A percentile compares a stretch with the other conserved stretches of the same genome.
Conservation (phyloP, 495 filamentous ascomycete genomes). For the Letharia columbiana region DNA sequence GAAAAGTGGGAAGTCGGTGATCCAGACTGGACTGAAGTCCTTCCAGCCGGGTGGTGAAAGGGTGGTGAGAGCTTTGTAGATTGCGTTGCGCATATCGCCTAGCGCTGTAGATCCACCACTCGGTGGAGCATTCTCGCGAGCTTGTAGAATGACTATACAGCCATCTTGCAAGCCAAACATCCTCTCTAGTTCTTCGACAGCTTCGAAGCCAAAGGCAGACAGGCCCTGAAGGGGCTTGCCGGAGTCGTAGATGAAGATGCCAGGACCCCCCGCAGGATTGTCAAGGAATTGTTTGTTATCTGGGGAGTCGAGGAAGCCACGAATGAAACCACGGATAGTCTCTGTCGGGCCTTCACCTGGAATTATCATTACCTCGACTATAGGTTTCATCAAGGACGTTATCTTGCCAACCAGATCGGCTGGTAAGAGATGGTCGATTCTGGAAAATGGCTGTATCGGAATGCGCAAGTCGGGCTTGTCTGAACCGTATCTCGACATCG, state of each 20-base stretch:
- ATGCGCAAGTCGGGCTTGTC: conserved; percentile 87
- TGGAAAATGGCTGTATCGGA: conserved; percentile 48
- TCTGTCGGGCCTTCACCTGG: conserved; percentile 26
- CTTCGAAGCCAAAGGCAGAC: conserved; percentile 66
- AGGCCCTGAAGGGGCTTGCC: conserved; percentile 64
- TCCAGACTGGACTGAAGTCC: conserved; percentile 67
- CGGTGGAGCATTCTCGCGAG: conserved; percentile 54
- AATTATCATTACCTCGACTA: conserved; percentile 61
- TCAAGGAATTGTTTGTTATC: conserved; percentile 50
- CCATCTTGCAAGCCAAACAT: conserved; percentile 52
- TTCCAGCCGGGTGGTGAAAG: conserved; percentile 39
- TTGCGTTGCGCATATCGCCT: conserved; percentile 61
- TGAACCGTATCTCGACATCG: conserved; percentile 72
- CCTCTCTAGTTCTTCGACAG: conserved; percentile 49
- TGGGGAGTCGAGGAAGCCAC: conserved; percentile 57
- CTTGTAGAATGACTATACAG: conserved; percentile 72
- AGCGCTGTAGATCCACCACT: conserved; percentile 67
- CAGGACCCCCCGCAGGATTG: conserved; percentile 64
- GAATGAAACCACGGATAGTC: conserved; percentile 50
- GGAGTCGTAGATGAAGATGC: conserved; percentile 63
- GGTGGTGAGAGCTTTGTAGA: conserved; percentile 52
- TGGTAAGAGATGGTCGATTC: conserved; percentile 54
- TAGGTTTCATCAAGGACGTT: conserved; percentile 49
- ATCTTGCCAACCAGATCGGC: conserved; percentile 65
- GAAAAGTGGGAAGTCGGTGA: conserved; percentile 87